These are phyloP conservation scores for Fraxinus cuspidata DNA, from an alignment of 257 asterid genomes.

Conservation along the genomic window DNA sequence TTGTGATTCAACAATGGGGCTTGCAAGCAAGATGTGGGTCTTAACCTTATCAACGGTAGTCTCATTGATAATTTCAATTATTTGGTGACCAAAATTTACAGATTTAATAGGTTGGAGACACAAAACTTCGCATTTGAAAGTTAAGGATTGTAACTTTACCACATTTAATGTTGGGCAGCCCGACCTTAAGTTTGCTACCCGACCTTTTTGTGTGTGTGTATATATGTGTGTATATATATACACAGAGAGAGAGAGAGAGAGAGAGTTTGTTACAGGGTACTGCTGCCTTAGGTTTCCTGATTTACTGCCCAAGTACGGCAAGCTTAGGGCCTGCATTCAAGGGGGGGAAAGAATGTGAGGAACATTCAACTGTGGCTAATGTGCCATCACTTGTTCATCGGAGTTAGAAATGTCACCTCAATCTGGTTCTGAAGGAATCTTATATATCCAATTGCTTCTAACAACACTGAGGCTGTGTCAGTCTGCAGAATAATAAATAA, in stretches of 20 bases:
- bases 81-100: no score
- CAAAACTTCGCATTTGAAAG: no score
- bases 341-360: slow-evolving; percentile 19
- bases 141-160: no score
- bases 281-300: slow-evolving; percentile 44
- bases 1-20: not conserved
- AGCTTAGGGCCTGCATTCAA: slow-evolving; percentile 74
- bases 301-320: slow-evolving; percentile 64
- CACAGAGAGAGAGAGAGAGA: not conserved
- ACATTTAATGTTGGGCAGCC: no score
- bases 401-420: slow-evolving; percentile 63
- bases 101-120: no score
- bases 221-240: not conserved
- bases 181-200: no score
- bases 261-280: slow-evolving; percentile 41
- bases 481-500: slow-evolving; percentile 54
- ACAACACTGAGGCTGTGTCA: slow-evolving; percentile 88
- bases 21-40: no score
- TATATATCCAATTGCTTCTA: slow-evolving; percentile 84
- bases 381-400: slow-evolving; percentile 27
- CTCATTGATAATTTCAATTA: no score
- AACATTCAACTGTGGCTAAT: slow-evolving; percentile 13
- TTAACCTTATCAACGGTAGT: no score
- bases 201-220: no score
- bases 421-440: slow-evolving; percentile 88